Evolutionary conservation across 495 filamentous ascomycete genomes (phyloP), one percentile per base, ranked within the genome.

Genomic region (Hypoxylon lienhwacheense): DNA sequence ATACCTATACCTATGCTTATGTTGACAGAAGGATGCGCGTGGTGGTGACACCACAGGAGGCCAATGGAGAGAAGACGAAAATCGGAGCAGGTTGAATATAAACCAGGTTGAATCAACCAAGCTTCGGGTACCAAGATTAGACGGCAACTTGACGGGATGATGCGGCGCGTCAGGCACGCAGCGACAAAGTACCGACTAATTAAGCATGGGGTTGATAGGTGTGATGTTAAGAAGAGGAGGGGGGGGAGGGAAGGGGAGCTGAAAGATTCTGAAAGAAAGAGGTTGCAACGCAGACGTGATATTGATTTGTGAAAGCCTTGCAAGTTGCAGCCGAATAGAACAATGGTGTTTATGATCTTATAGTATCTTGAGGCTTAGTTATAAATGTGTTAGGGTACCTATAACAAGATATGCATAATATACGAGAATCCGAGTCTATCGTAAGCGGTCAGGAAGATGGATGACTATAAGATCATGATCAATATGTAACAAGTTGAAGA

Each of bases 1-100:
- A 64, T 61, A 67, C 58, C 56, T 56, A 34, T 60, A 49, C 54
- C 53, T 61, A 44, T 54, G 53, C 33, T 59, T 33, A 52, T 49
- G 48, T 47, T 7, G 58, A 35, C 24, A 31, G 51, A 47, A 44
- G 41, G 17, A 17, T 10, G 41, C 29, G 26, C 39, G 46, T 34
- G 42, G 46, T 34, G 42, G 58, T 58, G 45, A 43, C 51, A 60
- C 61, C 2, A 16, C 26, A 32, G 39, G 25, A 26, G 28, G 36
- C 65, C 65, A 61, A 63, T 67, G 37, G 35, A 44, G 47, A 15
- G 29, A 17, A 31, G 55, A 14, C 44, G 55, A 63, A 57, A 54
- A 63, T 39, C 52, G 58, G 65, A 58, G 50, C 39, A 49, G 36
- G 14, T 47, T 25, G 46, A 47, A 53, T 54, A 36, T 53, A 47